Base-by-base conservation (phyloP, 768 basidiomycete species). In the Russula sp. region DNA sequence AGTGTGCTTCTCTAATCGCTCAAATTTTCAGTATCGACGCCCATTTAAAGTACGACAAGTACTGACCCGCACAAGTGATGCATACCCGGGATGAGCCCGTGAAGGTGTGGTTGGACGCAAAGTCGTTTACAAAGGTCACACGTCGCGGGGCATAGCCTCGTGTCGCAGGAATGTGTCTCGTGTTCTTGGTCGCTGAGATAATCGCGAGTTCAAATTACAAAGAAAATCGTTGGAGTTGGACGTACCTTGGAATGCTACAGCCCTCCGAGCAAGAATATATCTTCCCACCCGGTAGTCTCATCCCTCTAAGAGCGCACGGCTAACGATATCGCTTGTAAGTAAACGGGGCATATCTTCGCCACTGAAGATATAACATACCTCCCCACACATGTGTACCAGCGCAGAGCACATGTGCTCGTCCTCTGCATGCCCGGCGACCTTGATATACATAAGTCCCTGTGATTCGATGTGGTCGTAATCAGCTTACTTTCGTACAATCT, bases 1-100 rank as follows among this genome's bases (percentile, higher is more conserved):
- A 58, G 67, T 86, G 84, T 20, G 76, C 73, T 74, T 86, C 79
- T 2, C 84, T 86, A 51, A 6, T 47, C 20, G 4, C 45, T 22
- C 16, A 27, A 20, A 31, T 35, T 1, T 2, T 53, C 4, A 44
- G n/a, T 22, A 35, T 57, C 35, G 4, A 6, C 14, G 22, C 13
- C 22, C 14, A n/a, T 37, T 22, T 6, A 44, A 27, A 20, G 35
- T 22, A 35, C 8, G 37, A 47, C 4, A 6, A 3, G 34, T 3
- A 73, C 73, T 40, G 20, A 84, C 84, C 84, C 84, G 75, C 84
- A 86, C 39, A 86, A 76, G 73, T 86, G 84, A 35, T 78, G 61
- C 0, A 75, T 72, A 5, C 59, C 69, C 2, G 65, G 59, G 31
- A 76, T 69, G 4, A 84, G 72, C 1, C 77, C 82, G 57, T 86